Conservation (phyloP, 768 basidiomycete species). For the Botryobasidium botryosum region DNA sequence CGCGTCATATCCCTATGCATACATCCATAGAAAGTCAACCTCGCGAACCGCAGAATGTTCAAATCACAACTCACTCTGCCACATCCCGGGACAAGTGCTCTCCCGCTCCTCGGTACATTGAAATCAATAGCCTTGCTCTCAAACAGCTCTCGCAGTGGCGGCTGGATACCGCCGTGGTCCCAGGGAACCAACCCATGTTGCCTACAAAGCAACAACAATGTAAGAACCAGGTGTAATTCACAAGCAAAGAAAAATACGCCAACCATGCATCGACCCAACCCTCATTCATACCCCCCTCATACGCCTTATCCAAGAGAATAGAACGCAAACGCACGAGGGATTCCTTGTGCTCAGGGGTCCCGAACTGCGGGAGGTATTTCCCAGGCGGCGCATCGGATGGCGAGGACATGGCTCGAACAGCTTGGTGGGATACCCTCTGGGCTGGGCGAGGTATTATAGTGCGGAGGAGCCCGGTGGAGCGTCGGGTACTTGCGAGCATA, state of each 20-base stretch:
- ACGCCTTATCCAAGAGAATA: neutral
- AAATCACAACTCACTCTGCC: conserved; percentile 24
- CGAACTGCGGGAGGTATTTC: too few species aligned
- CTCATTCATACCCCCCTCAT: neutral
- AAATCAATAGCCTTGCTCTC: conserved; percentile 24
- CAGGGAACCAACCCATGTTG: conserved; percentile 39
- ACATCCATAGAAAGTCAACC: neutral
- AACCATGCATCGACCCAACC: conserved; percentile 16
- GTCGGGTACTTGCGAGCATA: too few species aligned
- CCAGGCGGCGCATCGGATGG: too few species aligned
- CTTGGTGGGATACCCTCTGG: too few species aligned
- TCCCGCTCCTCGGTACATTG: conserved; percentile 26
- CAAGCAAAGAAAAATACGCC: neutral
- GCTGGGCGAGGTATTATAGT: too few species aligned
- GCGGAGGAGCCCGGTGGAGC: too few species aligned
- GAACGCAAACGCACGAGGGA: neutral
- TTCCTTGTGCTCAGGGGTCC: neutral
- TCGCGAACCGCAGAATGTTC: neutral
- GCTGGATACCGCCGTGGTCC: conserved; percentile 41
- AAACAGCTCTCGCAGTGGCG: conserved; percentile 36
- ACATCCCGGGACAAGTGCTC: conserved; percentile 41
- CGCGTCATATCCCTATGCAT: conserved; percentile 40
- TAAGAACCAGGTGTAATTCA: neutral
- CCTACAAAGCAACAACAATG: conserved; percentile 20
- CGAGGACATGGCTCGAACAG: too few species aligned